Conservation (phyloP, 2,329 filamentous ascomycete genomes). For the Cryphonectria naterciae region DNA sequence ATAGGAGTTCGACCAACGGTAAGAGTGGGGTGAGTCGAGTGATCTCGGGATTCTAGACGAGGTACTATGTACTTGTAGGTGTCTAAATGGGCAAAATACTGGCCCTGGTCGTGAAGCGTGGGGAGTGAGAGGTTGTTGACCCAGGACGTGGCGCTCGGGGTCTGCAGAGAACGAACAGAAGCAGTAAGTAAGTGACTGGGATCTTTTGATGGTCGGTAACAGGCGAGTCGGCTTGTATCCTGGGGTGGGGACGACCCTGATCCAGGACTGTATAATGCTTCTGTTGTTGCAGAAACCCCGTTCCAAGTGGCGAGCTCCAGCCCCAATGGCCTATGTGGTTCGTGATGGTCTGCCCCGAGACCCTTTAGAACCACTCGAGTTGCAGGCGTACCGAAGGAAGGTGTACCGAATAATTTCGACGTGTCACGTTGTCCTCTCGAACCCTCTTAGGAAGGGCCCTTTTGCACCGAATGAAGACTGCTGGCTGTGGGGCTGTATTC, state of each 20-base stretch:
- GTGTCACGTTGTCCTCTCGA: background rate
- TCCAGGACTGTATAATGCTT: background rate
- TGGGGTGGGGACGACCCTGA: slow-evolving; percentile 16
- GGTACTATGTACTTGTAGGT: background rate
- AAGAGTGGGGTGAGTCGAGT: slow-evolving; percentile 18
- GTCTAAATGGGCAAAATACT: slow-evolving; percentile 21
- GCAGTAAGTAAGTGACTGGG: slow-evolving; percentile 13
- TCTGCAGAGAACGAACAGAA: slow-evolving; percentile 21
- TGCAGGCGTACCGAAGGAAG: background rate
- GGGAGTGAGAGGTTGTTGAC: slow-evolving; percentile 6
- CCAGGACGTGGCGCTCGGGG: slow-evolving; percentile 9
- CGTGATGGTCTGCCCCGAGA: background rate
- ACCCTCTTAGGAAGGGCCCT: background rate
- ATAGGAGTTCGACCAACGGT: slow-evolving; percentile 8
- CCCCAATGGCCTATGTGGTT: background rate
- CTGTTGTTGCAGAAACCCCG: background rate
- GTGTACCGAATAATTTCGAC: background rate
- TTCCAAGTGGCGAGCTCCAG: background rate
- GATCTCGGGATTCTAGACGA: background rate
- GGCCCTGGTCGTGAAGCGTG: slow-evolving; percentile 1
- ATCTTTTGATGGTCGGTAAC: slow-evolving; percentile 9
- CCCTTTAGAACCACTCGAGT: background rate
- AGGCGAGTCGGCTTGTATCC: slow-evolving; percentile 6
- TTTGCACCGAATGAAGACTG: background rate
- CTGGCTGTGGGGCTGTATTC: background rate